Conservation (phyloP, 306 rosid species). For the Albizia julibrissin region DNA sequence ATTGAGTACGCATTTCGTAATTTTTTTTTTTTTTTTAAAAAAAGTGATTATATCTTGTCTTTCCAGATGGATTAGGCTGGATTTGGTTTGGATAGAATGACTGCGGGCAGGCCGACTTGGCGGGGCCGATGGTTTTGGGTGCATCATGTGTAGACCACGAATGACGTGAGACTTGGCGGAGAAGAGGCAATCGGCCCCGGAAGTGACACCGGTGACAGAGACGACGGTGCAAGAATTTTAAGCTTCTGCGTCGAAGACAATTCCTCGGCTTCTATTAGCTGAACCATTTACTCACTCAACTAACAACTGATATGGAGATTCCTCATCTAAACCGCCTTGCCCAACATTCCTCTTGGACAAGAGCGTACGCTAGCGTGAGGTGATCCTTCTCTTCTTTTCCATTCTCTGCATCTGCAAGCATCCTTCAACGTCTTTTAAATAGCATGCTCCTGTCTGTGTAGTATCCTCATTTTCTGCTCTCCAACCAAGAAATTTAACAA, state of each 20-base stretch:
- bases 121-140: neutral
- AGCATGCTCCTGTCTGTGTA: neutral
- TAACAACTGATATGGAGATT: conserved; percentile 22
- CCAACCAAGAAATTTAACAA: neutral
- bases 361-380: conserved; percentile 29
- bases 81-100: neutral
- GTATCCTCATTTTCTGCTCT: neutral
- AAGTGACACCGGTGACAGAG: neutral
- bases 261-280: neutral
- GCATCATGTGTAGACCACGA: neutral
- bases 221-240: neutral
- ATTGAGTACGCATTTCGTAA: too few relatives aligned
- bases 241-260: neutral
- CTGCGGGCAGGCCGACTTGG: neutral
- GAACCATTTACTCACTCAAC: neutral
- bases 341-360: conserved; percentile 20
- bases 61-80: neutral
- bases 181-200: neutral
- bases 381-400: neutral
- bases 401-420: neutral
- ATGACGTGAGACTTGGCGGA: neutral
- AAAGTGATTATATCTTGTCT: too few relatives aligned
- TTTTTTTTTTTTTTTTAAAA: neutral
- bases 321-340: conserved; percentile 26
- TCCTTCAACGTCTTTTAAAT: neutral